These are phyloP conservation scores for Rhodotorula sp. DNA, from an alignment of 1,284 basidiomycete species.

Conservation along the genomic window DNA sequence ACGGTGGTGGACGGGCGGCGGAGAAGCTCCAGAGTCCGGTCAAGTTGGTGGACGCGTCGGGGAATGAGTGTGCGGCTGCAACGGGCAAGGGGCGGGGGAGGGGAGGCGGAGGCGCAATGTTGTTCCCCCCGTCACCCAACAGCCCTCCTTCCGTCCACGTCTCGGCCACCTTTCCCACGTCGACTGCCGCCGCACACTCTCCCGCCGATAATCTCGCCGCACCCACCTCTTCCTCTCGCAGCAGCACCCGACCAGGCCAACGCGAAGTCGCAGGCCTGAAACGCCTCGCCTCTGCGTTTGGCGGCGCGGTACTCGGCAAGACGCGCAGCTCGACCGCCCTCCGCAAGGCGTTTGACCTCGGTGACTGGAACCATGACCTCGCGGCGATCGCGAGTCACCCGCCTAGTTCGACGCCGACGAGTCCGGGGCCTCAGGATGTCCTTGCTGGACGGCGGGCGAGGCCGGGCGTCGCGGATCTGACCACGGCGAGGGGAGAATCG, in stretches of 20 bases:
- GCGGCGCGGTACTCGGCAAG: constrained; percentile 15
- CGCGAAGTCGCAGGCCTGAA: constrained; percentile 29
- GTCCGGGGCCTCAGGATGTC: constrained; percentile 4
- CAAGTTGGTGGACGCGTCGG: constrained; percentile 16
- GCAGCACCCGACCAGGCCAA: constrained; percentile 17
- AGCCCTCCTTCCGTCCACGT: neutral
- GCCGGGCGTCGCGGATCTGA: neutral
- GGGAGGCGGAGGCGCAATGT: constrained; percentile 17
- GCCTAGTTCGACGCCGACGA: constrained; percentile 28
- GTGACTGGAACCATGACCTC: constrained; percentile 43
- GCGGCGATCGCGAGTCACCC: constrained; percentile 37
- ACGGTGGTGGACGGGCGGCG: neutral
- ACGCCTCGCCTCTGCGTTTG: constrained; percentile 28
- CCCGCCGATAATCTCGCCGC: constrained; percentile 3
- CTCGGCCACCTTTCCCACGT: neutral
- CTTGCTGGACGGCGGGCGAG: no score
- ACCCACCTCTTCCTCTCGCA: neutral
- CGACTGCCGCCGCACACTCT: constrained; percentile 1
- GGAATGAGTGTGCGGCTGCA: neutral
- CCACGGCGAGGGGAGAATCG: constrained; percentile 10
- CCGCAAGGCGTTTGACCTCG: constrained; percentile 43
- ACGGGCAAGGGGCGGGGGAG: constrained; percentile 2
- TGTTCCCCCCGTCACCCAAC: constrained; percentile 12
- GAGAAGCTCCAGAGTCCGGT: constrained; percentile 26
- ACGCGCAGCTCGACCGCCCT: constrained; percentile 18